These are phyloP conservation scores for Tulasnella sp. DNA, from an alignment of 768 basidiomycete species.

Conservation along the genomic window DNA sequence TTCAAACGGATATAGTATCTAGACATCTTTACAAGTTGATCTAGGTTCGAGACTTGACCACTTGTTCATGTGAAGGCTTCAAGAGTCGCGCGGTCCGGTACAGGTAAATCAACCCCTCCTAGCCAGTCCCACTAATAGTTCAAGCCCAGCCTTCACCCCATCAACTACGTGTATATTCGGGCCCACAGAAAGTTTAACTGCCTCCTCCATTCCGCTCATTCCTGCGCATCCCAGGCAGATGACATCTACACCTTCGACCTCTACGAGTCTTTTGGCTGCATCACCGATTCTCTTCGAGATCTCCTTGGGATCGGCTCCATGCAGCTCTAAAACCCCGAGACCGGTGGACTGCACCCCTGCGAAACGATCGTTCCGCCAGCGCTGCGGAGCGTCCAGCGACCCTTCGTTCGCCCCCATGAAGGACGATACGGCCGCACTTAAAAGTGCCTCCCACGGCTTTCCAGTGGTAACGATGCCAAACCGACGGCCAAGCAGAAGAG, in stretches of 20 bases:
- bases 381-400: not conserved
- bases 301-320: conserved; percentile 21
- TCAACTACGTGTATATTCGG: conserved; percentile 22
- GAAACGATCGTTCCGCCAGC: conserved; percentile 19
- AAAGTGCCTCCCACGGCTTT: conserved; percentile 26
- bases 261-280: conserved; percentile 23
- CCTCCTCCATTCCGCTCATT: conserved; percentile 24
- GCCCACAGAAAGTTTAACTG: conserved; percentile 18
- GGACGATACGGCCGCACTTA: conserved; percentile 21
- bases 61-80: not conserved
- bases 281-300: conserved; percentile 23
- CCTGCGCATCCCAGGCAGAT: conserved; percentile 26
- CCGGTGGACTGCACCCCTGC: conserved; percentile 29
- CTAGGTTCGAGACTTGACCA: not conserved
- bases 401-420: conserved; percentile 20
- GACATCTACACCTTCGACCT: conserved; percentile 13
- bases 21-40: not conserved
- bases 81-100: not conserved
- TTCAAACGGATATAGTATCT: not conserved
- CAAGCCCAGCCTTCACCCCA: conserved; percentile 23
- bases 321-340: conserved; percentile 27
- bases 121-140: conserved; percentile 15
- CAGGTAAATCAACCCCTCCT: not conserved
- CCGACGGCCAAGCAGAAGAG: conserved; percentile 20
- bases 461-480: conserved; percentile 32